phyloP scores from a whole-genome alignment of 2,329 filamentous ascomycete species.

The Fusarium clavum region DNA sequence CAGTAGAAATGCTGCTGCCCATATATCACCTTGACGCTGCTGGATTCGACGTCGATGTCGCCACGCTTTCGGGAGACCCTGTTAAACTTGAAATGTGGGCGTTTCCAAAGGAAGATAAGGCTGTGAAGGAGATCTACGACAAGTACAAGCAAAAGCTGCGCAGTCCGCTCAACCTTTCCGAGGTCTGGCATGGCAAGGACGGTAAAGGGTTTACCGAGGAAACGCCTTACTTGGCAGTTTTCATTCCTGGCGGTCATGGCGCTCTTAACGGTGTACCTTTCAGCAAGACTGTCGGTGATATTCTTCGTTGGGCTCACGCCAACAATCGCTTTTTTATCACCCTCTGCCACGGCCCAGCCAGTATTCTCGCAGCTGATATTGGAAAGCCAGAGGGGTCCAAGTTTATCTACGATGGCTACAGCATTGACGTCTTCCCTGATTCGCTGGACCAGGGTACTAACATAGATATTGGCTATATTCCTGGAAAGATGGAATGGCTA shows the following conservation, averaged over 20 bases:
- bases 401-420: slow-evolving; percentile 1
- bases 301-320: background rate
- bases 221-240: background rate
- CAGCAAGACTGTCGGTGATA: slow-evolving; percentile 1
- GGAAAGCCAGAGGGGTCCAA: background rate
- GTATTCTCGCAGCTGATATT: background rate
- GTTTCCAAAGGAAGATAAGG: slow-evolving; percentile 2
- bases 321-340: background rate
- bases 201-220: background rate
- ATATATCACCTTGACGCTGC: slow-evolving; percentile 6
- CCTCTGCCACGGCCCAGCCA: background rate
- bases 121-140: background rate
- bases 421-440: slow-evolving; percentile 1
- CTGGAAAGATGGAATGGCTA: slow-evolving; percentile 12
- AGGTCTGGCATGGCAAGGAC: background rate
- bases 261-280: background rate
- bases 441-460: background rate
- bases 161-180: background rate
- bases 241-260: background rate
- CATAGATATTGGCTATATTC: slow-evolving; percentile 9
- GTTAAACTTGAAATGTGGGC: slow-evolving; percentile 16
- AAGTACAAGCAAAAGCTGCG: slow-evolving; percentile 7
- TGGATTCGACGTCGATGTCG: background rate
- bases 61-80: background rate
- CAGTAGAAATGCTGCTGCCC: slow-evolving; percentile 5